Evolutionary conservation across 2,329 filamentous ascomycete species (phyloP), one percentile per base, ranked within the genome.

Genomic region (Teratosphaeria destructans): DNA sequence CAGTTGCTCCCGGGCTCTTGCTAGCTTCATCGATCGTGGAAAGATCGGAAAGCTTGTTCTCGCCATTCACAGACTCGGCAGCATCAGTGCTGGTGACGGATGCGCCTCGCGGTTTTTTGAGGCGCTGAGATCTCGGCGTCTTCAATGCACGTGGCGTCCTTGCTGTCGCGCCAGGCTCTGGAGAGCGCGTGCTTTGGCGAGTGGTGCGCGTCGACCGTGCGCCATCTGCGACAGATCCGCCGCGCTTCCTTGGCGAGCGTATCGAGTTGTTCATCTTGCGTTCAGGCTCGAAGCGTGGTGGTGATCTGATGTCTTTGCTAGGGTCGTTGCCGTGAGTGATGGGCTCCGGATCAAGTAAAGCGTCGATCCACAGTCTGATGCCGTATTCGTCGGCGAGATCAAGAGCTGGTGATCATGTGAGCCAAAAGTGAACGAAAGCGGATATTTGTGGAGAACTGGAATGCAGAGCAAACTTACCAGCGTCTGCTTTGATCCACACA

Each of bases 331-430:
- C 81, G 70, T 83, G 82, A 54, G 79, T 79, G 62, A 97, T 95
- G 32, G 91, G 87, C 63, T 87, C 79, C n/a, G 90, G 85, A 72
- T 97, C 93, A 56, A 99, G 82, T 19, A 99, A 82, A n/a, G 94
- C 94, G 59, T 85, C 85, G 66, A 99, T 90, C 94, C 94, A 99
- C 53, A 87, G 81, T 55, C 82, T 76, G 73, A 97, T 91, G 59
- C 84, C 81, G 73, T 97, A 99, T 74, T 97, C 92, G 54, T 89
- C 85, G 57, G 93, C 89, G 12, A 99, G 82, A 60, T 83, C 77
- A 53, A 99, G 82, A 39, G 94, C 94, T 84, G 84, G 76, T 62
- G 53, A 61, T 37, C 59, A 58, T 39, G 59, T 60, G 53, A 61
- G 52, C 43, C 12, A 49, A 49, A 19, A 10, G 59, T 54, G 53